These are phyloP conservation scores for Spirogloea muscicola DNA, from an alignment of 139 green algal genomes.

Conservation along the genomic window DNA sequence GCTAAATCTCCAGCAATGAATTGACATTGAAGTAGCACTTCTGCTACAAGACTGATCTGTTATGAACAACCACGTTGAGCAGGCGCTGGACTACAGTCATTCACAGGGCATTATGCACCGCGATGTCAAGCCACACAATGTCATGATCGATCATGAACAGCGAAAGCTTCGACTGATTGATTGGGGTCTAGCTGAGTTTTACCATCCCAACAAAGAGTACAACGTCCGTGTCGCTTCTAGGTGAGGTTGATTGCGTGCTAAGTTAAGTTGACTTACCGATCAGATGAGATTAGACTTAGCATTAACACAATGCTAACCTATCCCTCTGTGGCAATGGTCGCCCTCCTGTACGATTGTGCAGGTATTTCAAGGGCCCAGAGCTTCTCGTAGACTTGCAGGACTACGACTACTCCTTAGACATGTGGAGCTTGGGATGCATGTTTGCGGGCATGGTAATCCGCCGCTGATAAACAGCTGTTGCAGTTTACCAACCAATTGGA, in stretches of 20 bases:
- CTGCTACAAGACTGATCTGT: no score
- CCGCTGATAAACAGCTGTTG: no score
- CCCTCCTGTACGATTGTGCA: no score
- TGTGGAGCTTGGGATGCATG: conserved; percentile 88
- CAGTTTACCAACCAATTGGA: no score
- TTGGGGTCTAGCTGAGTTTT: conserved; percentile 99
- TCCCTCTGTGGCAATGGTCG: no score
- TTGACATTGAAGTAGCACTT: no score
- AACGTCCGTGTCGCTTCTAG: conserved; percentile 94
- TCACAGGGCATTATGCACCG: conserved; percentile 68
- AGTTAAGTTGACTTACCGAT: neutral
- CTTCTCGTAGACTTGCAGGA: conserved; percentile 96
- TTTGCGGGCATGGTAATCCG: conserved; percentile 52
- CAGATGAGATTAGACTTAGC: no score
- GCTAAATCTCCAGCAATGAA: no score
- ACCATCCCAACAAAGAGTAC: conserved; percentile 89
- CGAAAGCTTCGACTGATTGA: conserved; percentile 94
- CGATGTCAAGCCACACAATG: conserved; percentile 84
- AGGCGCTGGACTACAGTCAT: conserved; percentile 93
- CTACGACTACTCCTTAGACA: conserved; percentile 97
- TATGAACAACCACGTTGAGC: conserved; percentile 21
- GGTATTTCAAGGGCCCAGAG: conserved; percentile 97
- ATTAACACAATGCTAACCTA: no score
- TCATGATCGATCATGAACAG: conserved; percentile 98
- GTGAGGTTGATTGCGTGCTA: conserved; percentile 12